Base-by-base conservation (phyloP, 2,329 filamentous ascomycete species). In the Pseudonectria foliicola region DNA sequence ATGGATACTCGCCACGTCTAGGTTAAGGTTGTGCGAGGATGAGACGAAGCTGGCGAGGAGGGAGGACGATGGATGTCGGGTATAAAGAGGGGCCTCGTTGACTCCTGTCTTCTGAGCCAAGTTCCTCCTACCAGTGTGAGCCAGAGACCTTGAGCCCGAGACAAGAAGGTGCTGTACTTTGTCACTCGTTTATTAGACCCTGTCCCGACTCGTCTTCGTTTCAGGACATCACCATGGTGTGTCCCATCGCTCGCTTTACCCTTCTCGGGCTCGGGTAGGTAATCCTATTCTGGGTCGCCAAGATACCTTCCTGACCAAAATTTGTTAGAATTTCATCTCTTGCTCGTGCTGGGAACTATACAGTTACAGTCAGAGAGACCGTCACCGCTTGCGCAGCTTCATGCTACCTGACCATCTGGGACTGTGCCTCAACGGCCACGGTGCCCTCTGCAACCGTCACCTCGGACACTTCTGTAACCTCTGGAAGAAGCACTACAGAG, bases 261-360 rank as follows among this genome's bases (percentile, higher is more conserved):
- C 45, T 60, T 10, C 10, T 52, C 23, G 55, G 53, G 33, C 38
- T 56, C 31, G 48, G 51, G 57, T 60, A 45, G 16, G 45, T 38
- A 11, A 13, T 12, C 16, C 11, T 12, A 15, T 32, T 11, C 23
- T 16, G 21, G 29, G 6, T 13, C 4, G 6, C 28, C 30, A 15
- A 13, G 13, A 10, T 13, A 2, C 12, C 7, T 25, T 10, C 4
- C 30, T 33, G 6, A 27, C 27, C 7, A 24, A 12, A 33, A 29
- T 37, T 49, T 16, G 49, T 40, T 43, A 13, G 4, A 26, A 60
- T 57, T 32, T 48, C 46, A 3, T 38, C 43, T 24, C 23, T 50
- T 13, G 54, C 43, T 13, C 35, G 14, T 13, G 55, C 56, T 5
- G 43, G 47, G 21, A 44, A 46, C 34, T 27, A 3, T 34, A 14